Base-by-base conservation (phyloP, 305 asterid genomes). In the Coffea humblotiana region DNA sequence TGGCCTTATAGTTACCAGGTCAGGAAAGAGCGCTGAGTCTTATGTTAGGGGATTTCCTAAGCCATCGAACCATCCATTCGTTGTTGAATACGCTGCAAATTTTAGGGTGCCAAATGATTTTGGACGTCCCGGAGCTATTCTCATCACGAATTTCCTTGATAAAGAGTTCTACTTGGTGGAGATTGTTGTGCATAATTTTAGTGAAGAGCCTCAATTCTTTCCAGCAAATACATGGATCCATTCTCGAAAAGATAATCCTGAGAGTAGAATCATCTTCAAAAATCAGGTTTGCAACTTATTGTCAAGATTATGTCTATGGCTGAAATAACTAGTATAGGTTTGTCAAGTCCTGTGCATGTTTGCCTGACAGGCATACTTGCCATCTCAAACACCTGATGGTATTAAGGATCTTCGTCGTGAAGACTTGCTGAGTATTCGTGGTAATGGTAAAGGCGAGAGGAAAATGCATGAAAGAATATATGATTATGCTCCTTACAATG, bases 191-290 rank as follows among this genome's bases (percentile, higher is more conserved):
- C 93, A 88, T 79, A 96, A 93, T 76, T 91, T 92, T 67, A 75
- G 86, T 29, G 76, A 85, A n/a, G 91, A 92, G 40, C 94, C 93
- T 10, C 18, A 88, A 18, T 85, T 87, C 90, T 91, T 92, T 83
- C 83, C 84, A 73, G 94, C 95, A 0, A 86, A 90, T 76, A 88
- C 98, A 45, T 94, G 97, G 97, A 92, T 92, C 81, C 97, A 91
- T 83, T 83, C 97, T 6, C 87, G 86, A 77, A 90, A 88, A 80
- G 92, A 89, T 71, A 88, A 90, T 72, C 90, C 92, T 18, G 82
- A 89, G 25, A 88, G 93, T 67, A 90, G 98, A 85, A 88, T 91
- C 45, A 83, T 92, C 81, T 94, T 94, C 91, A 89, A 66, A 86
- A 91, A 91, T 83, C 93, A 92, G 91, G 97, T 87, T 65, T 54